Evolutionary conservation across 225 moss, liverwort and hornwort genomes (phyloP), one percentile per base, ranked within the genome.

Genomic region (Pleurozium schreberi): DNA sequence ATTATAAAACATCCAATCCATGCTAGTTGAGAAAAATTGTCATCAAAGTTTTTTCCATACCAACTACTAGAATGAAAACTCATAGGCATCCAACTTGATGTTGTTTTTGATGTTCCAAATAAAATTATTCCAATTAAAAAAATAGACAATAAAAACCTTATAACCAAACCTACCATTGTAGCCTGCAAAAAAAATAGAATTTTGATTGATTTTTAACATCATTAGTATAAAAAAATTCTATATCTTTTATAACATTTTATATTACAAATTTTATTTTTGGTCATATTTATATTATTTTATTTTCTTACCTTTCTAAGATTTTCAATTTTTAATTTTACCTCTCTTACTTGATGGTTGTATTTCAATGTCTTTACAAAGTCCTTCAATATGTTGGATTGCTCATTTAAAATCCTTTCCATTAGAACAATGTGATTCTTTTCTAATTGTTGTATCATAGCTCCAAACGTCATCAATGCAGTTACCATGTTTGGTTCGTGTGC

Each of bases 401-500:
- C 89, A 85, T 75, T 91, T 14, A 91, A 65, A 33, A 91, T 53
- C 75, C 63, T 93, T 84, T 93, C 91, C 69, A 87, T 88, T 6
- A 85, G 10, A 63, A 42, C 14, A 63, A 81, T 91, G 31, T 93
- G 93, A 53, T 86, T 93, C 18, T 88, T 91, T 63, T 92, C 92
- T 63, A 92, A 66, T 86, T 92, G 88, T 91, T 93, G 93, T 28
- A 92, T 84, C 88, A 86, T 93, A 42, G 92, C 64, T 83, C 86
- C 91, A 84, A 91, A 90, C 53, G 91, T 86, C 86, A 88, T 89
- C n/a, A 90, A 84, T 31, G 88, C 16, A 52, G 5, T 81, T 40
- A 88, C 40, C 18, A 90, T 77, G 3, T 91, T 89, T 38, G 89
- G 53, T 10, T 93, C 89, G 27, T 88, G 64, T 33, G 14, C 8